Evolutionary conservation across 2,329 filamentous ascomycete genomes (phyloP).

Genomic region (Neopestalotiopsis sp.): DNA sequence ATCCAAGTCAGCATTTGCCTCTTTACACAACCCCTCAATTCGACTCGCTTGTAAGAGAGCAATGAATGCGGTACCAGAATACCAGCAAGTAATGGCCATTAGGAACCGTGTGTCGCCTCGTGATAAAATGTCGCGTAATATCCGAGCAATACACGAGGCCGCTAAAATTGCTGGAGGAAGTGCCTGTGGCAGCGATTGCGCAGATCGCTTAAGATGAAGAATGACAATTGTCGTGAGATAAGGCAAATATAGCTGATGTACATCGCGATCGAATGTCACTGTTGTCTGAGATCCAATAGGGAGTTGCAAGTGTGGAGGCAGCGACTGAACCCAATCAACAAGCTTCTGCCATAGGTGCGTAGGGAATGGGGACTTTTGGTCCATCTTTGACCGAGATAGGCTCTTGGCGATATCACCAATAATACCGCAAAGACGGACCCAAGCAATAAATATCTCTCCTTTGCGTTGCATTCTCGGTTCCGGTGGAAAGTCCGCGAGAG

Average conservation of each 20-base stretch:
- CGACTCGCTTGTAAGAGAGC: conserved; percentile 45
- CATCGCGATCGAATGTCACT: conserved; percentile 42
- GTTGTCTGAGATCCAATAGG: conserved; percentile 37
- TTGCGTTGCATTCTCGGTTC: conserved; percentile 36
- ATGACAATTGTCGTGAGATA: conserved; percentile 49
- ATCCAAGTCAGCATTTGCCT: conserved; percentile 40
- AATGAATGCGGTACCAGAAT: conserved; percentile 46
- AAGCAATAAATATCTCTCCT: conserved; percentile 47
- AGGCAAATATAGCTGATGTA: conserved; percentile 47
- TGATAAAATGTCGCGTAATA: conserved; percentile 44
- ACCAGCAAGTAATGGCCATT: conserved; percentile 50
- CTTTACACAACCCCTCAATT: conserved; percentile 35
- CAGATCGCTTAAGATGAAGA: conserved; percentile 42
- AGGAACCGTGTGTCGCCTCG: conserved; percentile 46
- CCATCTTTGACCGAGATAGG: conserved; percentile 33
- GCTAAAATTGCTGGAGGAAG: conserved; percentile 43
- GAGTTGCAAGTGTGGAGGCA: conserved; percentile 40
- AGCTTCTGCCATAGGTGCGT: conserved; percentile 38
- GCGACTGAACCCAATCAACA: conserved; percentile 40
- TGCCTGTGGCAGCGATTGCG: conserved; percentile 42
- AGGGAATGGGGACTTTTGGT: conserved; percentile 28
- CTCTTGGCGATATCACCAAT: conserved; percentile 46
- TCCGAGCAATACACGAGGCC: conserved; percentile 44
- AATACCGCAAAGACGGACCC: conserved; percentile 46
- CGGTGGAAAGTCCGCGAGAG: conserved; percentile 44